Percentiles rank a stretch among this genome's conserved stretches.
Evolutionary conservation across 2,329 filamentous ascomycete species (phyloP).

Genomic region (Fulvia fulva): DNA sequence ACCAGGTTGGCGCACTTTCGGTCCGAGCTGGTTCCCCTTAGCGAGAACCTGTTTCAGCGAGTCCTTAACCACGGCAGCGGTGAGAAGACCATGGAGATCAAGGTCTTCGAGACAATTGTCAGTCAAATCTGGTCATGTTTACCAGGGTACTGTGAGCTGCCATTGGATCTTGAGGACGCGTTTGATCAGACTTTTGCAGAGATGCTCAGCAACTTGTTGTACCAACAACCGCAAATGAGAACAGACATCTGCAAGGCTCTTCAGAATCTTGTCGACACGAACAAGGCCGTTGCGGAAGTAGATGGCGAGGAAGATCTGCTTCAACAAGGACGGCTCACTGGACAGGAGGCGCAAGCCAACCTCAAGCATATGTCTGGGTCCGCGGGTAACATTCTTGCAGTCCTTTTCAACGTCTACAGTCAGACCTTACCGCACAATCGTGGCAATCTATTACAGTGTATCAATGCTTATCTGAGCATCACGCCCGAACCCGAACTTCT

Average conservation of each 20-base stretch:
- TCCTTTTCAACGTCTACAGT: conserved; percentile 98
- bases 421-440: conserved; percentile 90
- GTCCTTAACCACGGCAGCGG: conserved; percentile 76
- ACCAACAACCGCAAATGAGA: conserved; percentile 83
- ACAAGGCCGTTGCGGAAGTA: conserved; percentile 71
- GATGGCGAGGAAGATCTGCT: conserved; percentile 68
- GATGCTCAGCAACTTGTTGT: conserved; percentile 83
- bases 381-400: conserved; percentile 83
- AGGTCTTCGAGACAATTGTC: conserved; percentile 95
- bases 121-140: conserved; percentile 93
- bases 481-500: conserved; percentile 61
- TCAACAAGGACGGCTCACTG: conserved; percentile 73
- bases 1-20: conserved; percentile 83
- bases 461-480: conserved; percentile 91
- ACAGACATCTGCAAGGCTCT: conserved; percentile 82
- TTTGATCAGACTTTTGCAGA: conserved; percentile 91
- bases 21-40: conserved; percentile 79
- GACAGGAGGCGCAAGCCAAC: conserved; percentile 71
- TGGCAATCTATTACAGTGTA: conserved; percentile 85
- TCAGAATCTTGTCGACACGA: conserved; percentile 85
- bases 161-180: conserved; percentile 61
- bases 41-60: conserved; percentile 82
- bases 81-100: conserved; percentile 92
- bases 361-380: conserved; percentile 74
- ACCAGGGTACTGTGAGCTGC: conserved; percentile 91